Evolutionary conservation across 306 rosid species (phyloP), one percentile per base, ranked within the genome.

Genomic region (Vigna reflexopilosa): DNA sequence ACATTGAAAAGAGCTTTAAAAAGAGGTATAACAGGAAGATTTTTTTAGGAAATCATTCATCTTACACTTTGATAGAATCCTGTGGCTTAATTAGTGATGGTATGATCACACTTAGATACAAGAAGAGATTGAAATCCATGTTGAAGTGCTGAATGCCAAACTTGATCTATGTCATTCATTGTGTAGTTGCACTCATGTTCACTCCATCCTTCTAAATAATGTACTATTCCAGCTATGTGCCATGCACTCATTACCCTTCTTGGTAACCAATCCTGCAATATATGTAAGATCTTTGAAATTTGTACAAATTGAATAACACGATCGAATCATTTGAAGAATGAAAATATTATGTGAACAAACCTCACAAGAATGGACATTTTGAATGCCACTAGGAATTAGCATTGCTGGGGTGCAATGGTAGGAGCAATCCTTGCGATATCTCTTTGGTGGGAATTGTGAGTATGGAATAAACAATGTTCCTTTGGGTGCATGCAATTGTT

Each of bases 331-430:
- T 28, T 30, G 34, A 4, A 30, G 34, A 30, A 3, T 4, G 34
- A 30, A 30, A 30, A 30, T 3, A 30, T 30, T 30, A 30, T 30
- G 34, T 30, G 34, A 56, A 61, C 82, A 42, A 81, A 93, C 98
- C 96, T 93, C 98, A 58, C 98, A 93, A 55, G 97, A 82, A 67
- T 88, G 83, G 19, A 93, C 30, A 67, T 93, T 93, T 68, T 85
- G 77, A 15, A 93, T 9, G 4, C 86, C 82, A 5, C 1, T 5
- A 1, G 98, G 97, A 81, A 75, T 73, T 0, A 64, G 15, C 96
- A 93, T 85, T 58, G 98, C 85, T 1, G 96, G 97, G 0, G 97
- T 88, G 73, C 0, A 74, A 51, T 85, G 83, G 83, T 87, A 93
- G 51, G 38, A 86, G 73, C 96, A 93, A 3, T 93, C 98, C 70